A percentile compares a stretch with the other conserved stretches of the same genome.
Conservation (phyloP, 805 yeast genomes). For the Blastobotrys mokoenaii region DNA sequence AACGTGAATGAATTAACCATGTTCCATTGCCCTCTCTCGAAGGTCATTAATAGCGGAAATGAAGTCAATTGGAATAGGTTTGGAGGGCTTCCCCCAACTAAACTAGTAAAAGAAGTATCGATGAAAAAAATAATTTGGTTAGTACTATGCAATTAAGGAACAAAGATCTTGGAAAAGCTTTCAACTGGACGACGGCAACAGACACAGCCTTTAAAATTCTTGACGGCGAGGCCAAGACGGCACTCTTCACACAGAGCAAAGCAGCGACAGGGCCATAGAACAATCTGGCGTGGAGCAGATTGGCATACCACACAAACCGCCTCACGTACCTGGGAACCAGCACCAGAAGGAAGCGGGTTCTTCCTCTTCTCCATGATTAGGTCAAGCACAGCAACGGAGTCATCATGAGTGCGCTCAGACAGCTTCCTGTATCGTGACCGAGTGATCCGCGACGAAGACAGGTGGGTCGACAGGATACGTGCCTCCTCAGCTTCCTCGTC, state of each 20-base stretch:
- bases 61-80: too few species aligned
- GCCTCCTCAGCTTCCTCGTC: slow-evolving; percentile 22
- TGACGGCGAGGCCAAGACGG: slow-evolving; percentile 59
- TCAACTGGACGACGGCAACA: slow-evolving; percentile 74
- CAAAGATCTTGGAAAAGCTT: slow-evolving; percentile 51
- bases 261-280: slow-evolving; percentile 91
- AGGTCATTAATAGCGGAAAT: too few species aligned
- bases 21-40: too few species aligned
- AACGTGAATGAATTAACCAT: too few species aligned
- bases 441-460: slow-evolving; percentile 10
- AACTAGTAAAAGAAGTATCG: too few species aligned
- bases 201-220: slow-evolving; percentile 72
- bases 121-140: too few species aligned
- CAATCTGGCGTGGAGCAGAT: slow-evolving; percentile 59
- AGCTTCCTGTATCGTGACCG: slow-evolving; percentile 6
- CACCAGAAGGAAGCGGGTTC: not conserved
- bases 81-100: not conserved
- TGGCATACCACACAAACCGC: slow-evolving; percentile 74
- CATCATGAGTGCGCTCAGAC: not conserved
- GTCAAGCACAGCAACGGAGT: not conserved
- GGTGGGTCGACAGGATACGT: slow-evolving; percentile 26
- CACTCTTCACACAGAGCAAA: slow-evolving; percentile 83
- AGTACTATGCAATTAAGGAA: slow-evolving; percentile 35
- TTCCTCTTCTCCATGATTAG: slow-evolving; percentile 3
- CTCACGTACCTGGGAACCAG: slow-evolving; percentile 22